phyloP scores from a whole-genome alignment of 2,329 filamentous ascomycete genomes.

The Aspergillus bombycis region DNA sequence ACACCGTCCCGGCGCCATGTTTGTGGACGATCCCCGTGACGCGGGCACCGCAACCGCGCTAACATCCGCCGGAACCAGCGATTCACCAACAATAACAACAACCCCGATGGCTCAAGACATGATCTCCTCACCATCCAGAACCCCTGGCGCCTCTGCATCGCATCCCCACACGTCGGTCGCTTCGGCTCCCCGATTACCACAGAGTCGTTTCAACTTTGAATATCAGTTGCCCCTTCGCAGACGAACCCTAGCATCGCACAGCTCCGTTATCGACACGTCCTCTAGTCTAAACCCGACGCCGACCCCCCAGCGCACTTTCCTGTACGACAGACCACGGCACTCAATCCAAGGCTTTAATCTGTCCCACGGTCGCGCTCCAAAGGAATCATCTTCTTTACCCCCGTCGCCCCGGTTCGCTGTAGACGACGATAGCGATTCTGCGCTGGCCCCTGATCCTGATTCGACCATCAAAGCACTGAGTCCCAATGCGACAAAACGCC shows the following conservation, averaged over 20 bases:
- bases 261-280: neutral
- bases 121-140: constrained; percentile 6
- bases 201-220: constrained; percentile 30
- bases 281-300: constrained; percentile 39
- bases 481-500: constrained; percentile 35
- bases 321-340: constrained; percentile 39
- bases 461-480: constrained; percentile 28
- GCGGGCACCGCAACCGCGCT: constrained; percentile 29
- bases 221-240: constrained; percentile 26
- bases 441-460: constrained; percentile 28
- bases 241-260: constrained; percentile 25
- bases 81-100: constrained; percentile 2
- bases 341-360: constrained; percentile 31
- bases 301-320: constrained; percentile 48
- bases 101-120: constrained; percentile 13
- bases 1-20: constrained; percentile 8
- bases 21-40: constrained; percentile 34
- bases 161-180: constrained; percentile 41
- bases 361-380: constrained; percentile 22
- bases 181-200: constrained; percentile 24
- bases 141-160: constrained; percentile 26
- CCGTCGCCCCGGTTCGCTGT: constrained; percentile 15
- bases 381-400: constrained; percentile 23
- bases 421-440: constrained; percentile 21
- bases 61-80: constrained; percentile 23